These are phyloP conservation scores for Teratosphaeria zuluensis DNA, from an alignment of 2,329 filamentous ascomycete genomes.

Conservation along the genomic window DNA sequence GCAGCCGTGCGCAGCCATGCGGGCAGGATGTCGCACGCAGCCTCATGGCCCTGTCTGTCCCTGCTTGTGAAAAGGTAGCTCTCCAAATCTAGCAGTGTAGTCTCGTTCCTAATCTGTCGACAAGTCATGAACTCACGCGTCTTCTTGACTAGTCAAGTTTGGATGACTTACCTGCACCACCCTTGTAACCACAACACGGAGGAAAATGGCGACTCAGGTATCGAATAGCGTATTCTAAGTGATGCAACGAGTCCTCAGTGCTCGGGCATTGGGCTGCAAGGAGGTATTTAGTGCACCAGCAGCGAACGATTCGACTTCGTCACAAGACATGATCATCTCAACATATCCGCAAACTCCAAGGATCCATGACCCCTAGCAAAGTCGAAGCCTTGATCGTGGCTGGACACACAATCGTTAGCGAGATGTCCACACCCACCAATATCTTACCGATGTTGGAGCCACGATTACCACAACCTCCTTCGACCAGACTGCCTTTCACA, in stretches of 20 bases:
- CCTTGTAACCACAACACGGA: constrained; percentile 56
- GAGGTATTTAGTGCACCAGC: constrained; percentile 52
- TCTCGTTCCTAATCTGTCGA: neutral
- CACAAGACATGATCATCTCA: constrained; percentile 15
- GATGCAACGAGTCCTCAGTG: constrained; percentile 44
- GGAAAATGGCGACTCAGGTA: constrained; percentile 54
- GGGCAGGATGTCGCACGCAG: neutral
- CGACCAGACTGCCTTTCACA: neutral
- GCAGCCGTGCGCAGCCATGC: neutral
- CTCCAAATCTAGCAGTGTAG: neutral
- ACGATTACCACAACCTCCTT: neutral
- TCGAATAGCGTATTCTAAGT: constrained; percentile 57
- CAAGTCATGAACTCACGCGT: constrained; percentile 10
- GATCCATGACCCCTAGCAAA: no score
- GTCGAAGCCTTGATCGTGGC: no score
- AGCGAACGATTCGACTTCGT: constrained; percentile 58
- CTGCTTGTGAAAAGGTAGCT: neutral
- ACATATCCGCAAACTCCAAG: no score
- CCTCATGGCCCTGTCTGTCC: neutral
- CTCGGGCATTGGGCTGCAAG: constrained; percentile 34
- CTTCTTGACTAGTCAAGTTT: constrained; percentile 21
- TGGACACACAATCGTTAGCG: no score
- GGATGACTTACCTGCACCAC: constrained; percentile 38
- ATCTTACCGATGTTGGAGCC: neutral
- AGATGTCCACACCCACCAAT: no score